These are phyloP conservation scores for Aspergillus wentii DNA, from an alignment of 495 filamentous ascomycete genomes.

Conservation along the genomic window DNA sequence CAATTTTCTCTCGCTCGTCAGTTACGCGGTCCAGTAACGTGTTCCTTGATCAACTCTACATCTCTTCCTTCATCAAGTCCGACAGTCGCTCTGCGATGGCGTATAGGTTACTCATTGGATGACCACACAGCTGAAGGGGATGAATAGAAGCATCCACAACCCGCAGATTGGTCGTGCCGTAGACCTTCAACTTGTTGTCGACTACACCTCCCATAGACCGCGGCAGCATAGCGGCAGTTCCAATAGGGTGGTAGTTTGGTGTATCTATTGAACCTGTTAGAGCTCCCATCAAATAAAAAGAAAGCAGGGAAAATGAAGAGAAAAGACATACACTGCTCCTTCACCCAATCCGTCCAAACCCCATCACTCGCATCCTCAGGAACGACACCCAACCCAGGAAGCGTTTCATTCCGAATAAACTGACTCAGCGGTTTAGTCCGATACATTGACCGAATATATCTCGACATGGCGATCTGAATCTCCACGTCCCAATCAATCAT, in stretches of 20 bases:
- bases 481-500: constrained; percentile 16
- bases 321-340: constrained; percentile 13
- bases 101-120: constrained; percentile 51
- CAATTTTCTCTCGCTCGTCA: too few relatives aligned
- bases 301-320: background rate
- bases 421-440: constrained; percentile 9
- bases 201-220: constrained; percentile 47
- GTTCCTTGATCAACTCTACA: background rate
- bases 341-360: constrained; percentile 15
- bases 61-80: constrained; percentile 27
- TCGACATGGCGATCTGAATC: constrained; percentile 15
- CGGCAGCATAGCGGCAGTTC: constrained; percentile 55
- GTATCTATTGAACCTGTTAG: too few relatives aligned
- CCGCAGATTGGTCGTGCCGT: constrained; percentile 43
- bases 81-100: constrained; percentile 55
- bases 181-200: constrained; percentile 36
- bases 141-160: constrained; percentile 54
- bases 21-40: too few relatives aligned
- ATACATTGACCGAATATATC: constrained; percentile 18
- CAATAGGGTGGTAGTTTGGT: constrained; percentile 33
- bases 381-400: constrained; percentile 11
- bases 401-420: constrained; percentile 14
- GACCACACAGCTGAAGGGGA: constrained; percentile 49
- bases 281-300: constrained; percentile 3
- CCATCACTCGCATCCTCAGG: constrained; percentile 11